Base-by-base conservation (phyloP, 2,329 filamentous ascomycete species). In the Albifimbria verrucaria region DNA sequence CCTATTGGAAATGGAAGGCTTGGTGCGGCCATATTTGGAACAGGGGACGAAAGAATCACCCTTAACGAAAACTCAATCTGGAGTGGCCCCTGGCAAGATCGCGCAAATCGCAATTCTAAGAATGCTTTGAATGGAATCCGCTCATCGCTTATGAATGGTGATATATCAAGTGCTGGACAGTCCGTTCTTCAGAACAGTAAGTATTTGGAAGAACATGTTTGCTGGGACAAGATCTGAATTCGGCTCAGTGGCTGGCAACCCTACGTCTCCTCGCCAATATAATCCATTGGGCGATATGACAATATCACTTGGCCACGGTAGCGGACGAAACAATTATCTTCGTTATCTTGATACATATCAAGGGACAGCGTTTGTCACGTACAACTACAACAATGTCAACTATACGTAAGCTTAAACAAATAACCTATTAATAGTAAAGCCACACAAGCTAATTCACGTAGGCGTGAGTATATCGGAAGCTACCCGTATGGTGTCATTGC, bases 1-100 rank as follows among this genome's bases (percentile, higher is more conserved):
- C 75, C 75, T 2, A 68, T 78, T 48, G 75, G 76, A 12, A 77
- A 77, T 54, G 75, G 76, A n/a, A 67, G 75, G 41, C 54, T 65
- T 2, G 62, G 57, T 11, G 62, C 60, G 7, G 73, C 75, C 67
- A 60, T 77, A 32, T 74, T 72, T 54, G 74, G 75, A 15, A 68
- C 70, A 9, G 58, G 64, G 24, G 68, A 64, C 4, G 74, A 77
- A 53, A 61, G 68, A 26, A 58, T 77, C 15, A 65, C 68, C 24
- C 61, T 77, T 22, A 77, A 75, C 48, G 74, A 77, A 58, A 72
- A 77, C 54, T 72, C 72, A 6, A 66, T 73, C 7, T 75, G 71
- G 71, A 71, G 69, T 53, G 72, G 72, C 36, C 72, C 70, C 2
- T 65, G 64, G 11, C 71, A 72, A 55, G 59, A 73, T 49, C 71